phyloP scores from a whole-genome alignment of 2,329 filamentous ascomycete genomes.

The Ambrosiella beaveri region DNA sequence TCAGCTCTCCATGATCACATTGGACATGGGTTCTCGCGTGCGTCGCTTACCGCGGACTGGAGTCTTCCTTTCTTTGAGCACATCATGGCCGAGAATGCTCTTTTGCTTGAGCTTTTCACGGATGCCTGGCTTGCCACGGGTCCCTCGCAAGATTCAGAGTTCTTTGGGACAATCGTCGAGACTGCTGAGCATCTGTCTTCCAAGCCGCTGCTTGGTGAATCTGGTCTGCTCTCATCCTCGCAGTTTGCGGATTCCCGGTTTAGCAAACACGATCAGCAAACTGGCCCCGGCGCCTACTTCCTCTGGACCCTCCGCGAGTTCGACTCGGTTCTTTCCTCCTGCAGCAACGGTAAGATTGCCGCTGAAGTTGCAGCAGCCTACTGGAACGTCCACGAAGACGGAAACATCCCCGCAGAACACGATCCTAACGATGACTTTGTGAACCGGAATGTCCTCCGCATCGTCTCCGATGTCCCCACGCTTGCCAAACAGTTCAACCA shows the following conservation, averaged over 20 bases:
- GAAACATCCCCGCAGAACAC: conserved; percentile 66
- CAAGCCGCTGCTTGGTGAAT: conserved; percentile 44
- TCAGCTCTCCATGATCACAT: conserved; percentile 39
- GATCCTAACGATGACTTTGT: conserved; percentile 90
- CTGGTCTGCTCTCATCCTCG: conserved; percentile 69
- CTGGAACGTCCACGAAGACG: conserved; percentile 68
- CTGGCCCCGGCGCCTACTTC: conserved; percentile 84
- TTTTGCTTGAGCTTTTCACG: conserved; percentile 67
- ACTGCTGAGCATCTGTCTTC: conserved; percentile 73
- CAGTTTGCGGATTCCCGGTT: conserved; percentile 80
- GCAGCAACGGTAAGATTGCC: conserved; percentile 28
- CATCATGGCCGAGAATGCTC: conserved; percentile 83
- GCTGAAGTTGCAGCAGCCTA: conserved; percentile 63
- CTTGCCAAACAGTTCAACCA: conserved; percentile 62
- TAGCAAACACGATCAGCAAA: conserved; percentile 47
- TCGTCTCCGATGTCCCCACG: conserved; percentile 48
- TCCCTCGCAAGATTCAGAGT: conserved; percentile 42
- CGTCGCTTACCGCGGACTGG: conserved; percentile 86
- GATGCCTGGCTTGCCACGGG: conserved; percentile 57
- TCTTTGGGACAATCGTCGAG: conserved; percentile 63
- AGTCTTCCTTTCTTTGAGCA: conserved; percentile 93
- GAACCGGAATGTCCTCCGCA: conserved; percentile 73
- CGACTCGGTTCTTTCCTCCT: conserved; percentile 45
- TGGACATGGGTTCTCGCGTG: conserved; percentile 45
- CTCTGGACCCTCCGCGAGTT: conserved; percentile 86